Conservation (phyloP, 2,329 filamentous ascomycete species). For the Onygenales sp. region DNA sequence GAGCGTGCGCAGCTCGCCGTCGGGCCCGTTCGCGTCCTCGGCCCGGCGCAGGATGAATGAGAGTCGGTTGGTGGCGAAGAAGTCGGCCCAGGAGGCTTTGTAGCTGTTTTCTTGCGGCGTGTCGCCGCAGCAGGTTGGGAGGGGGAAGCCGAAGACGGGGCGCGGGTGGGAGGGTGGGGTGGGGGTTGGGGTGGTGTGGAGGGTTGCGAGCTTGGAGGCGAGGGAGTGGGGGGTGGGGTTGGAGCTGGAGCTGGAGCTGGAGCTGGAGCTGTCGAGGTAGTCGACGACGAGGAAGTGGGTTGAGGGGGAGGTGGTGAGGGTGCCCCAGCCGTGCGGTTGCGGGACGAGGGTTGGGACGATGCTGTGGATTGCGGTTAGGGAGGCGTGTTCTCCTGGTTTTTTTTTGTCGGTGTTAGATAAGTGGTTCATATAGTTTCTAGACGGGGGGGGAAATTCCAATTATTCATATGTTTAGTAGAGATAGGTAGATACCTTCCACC, state of each 20-base stretch:
- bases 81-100: slow-evolving; percentile 67
- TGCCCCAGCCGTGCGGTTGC: slow-evolving; percentile 61
- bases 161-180: slow-evolving; percentile 39
- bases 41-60: slow-evolving; percentile 52
- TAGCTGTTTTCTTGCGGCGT: slow-evolving; percentile 73
- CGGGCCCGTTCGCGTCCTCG: slow-evolving; percentile 53
- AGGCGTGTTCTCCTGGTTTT: slow-evolving; percentile 64
- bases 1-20: slow-evolving; percentile 51
- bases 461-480: background rate
- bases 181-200: slow-evolving; percentile 69
- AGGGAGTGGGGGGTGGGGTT: slow-evolving; percentile 38
- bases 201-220: slow-evolving; percentile 64
- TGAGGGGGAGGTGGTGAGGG: slow-evolving; percentile 33
- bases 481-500: slow-evolving; percentile 12
- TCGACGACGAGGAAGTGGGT: slow-evolving; percentile 58
- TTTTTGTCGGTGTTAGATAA: background rate
- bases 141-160: slow-evolving; percentile 73
- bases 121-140: slow-evolving; percentile 76
- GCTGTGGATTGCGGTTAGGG: slow-evolving; percentile 68
- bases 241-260: background rate
- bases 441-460: background rate
- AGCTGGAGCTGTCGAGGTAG: slow-evolving; percentile 58
- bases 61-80: slow-evolving; percentile 71
- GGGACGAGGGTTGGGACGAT: slow-evolving; percentile 70
- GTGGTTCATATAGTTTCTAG: background rate